These are phyloP conservation scores for Talaromyces sp. DNA, from an alignment of 2,329 filamentous ascomycete species.

Conservation along the genomic window DNA sequence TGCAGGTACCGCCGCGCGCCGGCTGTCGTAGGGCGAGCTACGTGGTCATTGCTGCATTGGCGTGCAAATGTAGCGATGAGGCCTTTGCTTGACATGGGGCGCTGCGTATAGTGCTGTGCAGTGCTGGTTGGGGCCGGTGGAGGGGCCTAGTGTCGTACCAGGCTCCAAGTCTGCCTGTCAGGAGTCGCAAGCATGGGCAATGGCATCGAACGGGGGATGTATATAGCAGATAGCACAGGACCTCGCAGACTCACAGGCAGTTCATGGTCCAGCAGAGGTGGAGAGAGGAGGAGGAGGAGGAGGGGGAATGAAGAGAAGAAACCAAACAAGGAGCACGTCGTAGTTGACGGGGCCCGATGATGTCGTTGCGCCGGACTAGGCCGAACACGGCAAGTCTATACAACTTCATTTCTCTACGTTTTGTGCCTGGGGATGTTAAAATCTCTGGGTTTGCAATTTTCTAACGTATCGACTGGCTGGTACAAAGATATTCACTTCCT, in stretches of 20 bases:
- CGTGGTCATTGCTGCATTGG: conserved; percentile 19
- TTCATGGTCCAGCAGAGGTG: not conserved
- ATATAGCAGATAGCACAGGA: not conserved
- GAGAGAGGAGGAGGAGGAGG: not conserved
- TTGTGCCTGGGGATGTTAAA: not conserved
- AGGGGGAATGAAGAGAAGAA: not conserved
- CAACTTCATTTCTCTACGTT: not conserved
- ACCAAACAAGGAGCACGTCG: not conserved
- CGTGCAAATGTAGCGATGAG: conserved; percentile 29
- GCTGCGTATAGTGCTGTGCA: conserved; percentile 3
- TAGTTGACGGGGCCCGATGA: not conserved
- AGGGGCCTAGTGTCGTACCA: conserved; percentile 31
- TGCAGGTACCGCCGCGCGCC: conserved; percentile 60
- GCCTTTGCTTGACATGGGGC: conserved; percentile 22
- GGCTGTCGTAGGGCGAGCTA: conserved; percentile 11
- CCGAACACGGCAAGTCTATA: not conserved
- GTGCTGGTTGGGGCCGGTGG: conserved; percentile 15
- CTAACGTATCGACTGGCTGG: not conserved
- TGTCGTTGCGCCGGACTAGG: not conserved
- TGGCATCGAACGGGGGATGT: not conserved
- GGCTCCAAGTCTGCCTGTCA: conserved; percentile 27
- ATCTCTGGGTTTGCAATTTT: not conserved
- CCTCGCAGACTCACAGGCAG: not conserved
- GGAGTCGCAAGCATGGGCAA: not conserved
- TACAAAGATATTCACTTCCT: not conserved